These are phyloP conservation scores for Jatropha podagrica DNA, from an alignment of 441 rosid species.

Conservation along the genomic window DNA sequence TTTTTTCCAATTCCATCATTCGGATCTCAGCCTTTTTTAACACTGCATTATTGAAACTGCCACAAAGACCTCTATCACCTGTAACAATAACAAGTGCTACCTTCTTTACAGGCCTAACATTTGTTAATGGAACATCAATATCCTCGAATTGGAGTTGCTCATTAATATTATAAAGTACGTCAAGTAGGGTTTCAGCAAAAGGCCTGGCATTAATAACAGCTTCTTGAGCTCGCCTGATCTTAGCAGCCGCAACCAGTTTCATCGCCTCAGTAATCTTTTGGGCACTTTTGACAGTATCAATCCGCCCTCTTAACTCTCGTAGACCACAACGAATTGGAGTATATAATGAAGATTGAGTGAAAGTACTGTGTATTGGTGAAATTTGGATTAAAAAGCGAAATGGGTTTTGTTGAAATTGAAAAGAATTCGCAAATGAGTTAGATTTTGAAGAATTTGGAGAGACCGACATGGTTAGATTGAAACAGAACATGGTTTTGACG, in stretches of 20 bases:
- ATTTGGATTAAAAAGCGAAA: conserved; percentile 16
- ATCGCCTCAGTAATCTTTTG: conserved; percentile 88
- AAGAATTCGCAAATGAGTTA: conserved; percentile 1
- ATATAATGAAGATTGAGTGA: conserved; percentile 32
- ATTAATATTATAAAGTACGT: conserved; percentile 65
- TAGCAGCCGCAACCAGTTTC: conserved; percentile 84
- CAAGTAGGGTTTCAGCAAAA: conserved; percentile 66
- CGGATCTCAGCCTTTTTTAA: conserved; percentile 62
- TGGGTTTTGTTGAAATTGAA: conserved; percentile 29
- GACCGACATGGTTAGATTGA: conserved; percentile 30
- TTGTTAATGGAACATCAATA: conserved; percentile 70
- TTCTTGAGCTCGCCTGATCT: conserved; percentile 83
- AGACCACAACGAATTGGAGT: conserved; percentile 54
- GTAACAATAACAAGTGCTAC: conserved; percentile 73
- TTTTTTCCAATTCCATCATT: conserved; percentile 52
- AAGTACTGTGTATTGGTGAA: conserved; percentile 17
- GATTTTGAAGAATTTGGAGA: conserved; percentile 30
- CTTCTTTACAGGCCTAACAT: conserved; percentile 70
- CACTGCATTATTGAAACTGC: conserved; percentile 61
- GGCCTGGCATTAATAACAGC: conserved; percentile 79
- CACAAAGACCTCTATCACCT: conserved; percentile 77
- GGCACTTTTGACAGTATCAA: conserved; percentile 64
- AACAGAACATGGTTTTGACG: conserved; percentile 34
- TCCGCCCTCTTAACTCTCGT: conserved; percentile 63
- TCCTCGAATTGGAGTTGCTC: conserved; percentile 73